phyloP scores from a whole-genome alignment of 192 early-diverging fungal genomes.

The Rhizophagus prolifer region DNA sequence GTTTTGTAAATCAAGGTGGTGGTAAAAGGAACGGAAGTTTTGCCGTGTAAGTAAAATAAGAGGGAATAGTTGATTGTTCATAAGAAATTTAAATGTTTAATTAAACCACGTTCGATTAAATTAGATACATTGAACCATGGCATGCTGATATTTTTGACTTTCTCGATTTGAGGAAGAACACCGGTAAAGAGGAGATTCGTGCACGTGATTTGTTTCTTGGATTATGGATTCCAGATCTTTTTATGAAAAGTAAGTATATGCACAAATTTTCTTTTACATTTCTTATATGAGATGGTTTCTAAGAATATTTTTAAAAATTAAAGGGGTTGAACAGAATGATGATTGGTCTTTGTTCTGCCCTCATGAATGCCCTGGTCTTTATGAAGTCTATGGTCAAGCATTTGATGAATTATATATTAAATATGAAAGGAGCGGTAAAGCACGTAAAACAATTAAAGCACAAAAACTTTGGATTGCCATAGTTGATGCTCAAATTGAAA shows the following conservation, averaged over 20 bases:
- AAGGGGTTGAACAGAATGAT: slow-evolving; percentile 86
- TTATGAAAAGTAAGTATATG: slow-evolving; percentile 92
- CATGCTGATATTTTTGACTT: slow-evolving; percentile 97
- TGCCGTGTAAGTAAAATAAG: slow-evolving; percentile 62
- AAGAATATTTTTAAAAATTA: slow-evolving; percentile 68
- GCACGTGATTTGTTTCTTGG: slow-evolving; percentile 98
- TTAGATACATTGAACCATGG: slow-evolving; percentile 93
- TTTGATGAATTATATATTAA: slow-evolving; percentile 60
- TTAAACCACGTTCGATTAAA: too few species aligned
- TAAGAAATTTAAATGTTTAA: too few species aligned
- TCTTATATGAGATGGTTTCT: slow-evolving; percentile 83
- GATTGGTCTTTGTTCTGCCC: slow-evolving; percentile 14
- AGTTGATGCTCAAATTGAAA: slow-evolving; percentile 94
- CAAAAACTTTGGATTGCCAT: slow-evolving; percentile 98
- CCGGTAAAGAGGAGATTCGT: slow-evolving; percentile 95
- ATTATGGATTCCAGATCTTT: slow-evolving; percentile 96
- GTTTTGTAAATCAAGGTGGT: slow-evolving; percentile 98
- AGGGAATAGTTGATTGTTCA: too few species aligned
- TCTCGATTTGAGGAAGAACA: slow-evolving; percentile 95
- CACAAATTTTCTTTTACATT: slow-evolving; percentile 93
- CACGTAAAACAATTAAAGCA: slow-evolving; percentile 89
- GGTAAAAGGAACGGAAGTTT: slow-evolving; percentile 98
- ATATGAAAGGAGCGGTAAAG: slow-evolving; percentile 84
- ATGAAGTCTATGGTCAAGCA: not conserved
- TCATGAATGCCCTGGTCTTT: not conserved